A percentile compares a stretch with the other conserved stretches of the same genome.
phyloP scores from a whole-genome alignment of 2,329 filamentous ascomycete species.

The Monosporascus sp. region DNA sequence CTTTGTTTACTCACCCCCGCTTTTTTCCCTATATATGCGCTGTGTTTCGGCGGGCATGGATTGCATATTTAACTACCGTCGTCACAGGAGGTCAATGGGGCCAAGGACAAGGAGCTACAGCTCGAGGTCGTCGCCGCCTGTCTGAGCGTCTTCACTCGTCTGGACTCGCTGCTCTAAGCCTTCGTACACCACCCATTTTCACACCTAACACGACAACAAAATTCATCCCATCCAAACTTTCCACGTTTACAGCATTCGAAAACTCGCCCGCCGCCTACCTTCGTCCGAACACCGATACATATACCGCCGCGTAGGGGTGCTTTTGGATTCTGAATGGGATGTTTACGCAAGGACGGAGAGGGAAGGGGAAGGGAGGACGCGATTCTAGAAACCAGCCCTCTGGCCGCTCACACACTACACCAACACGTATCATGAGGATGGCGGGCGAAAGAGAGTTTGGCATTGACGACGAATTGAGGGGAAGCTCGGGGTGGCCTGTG shows the following conservation, averaged over 20 bases:
- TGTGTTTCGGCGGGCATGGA: background rate
- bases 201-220: slow-evolving; percentile 3
- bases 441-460: too few relatives aligned
- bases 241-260: background rate
- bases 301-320: too few relatives aligned
- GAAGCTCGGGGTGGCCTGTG: too few relatives aligned
- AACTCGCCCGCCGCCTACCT: background rate
- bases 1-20: background rate
- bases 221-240: slow-evolving; percentile 4
- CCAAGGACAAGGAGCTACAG: slow-evolving; percentile 92
- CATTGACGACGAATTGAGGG: too few relatives aligned
- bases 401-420: too few relatives aligned
- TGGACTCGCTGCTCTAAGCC: slow-evolving; percentile 84
- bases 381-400: too few relatives aligned
- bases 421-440: too few relatives aligned
- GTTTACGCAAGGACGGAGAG: too few relatives aligned
- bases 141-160: slow-evolving; percentile 92
- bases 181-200: slow-evolving; percentile 1
- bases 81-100: slow-evolving; percentile 67
- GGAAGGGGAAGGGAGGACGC: too few relatives aligned
- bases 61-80: slow-evolving; percentile 1
- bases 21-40: background rate
- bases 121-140: slow-evolving; percentile 96
- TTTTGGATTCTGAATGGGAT: too few relatives aligned
- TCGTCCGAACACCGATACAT: too few relatives aligned